Base-by-base conservation (phyloP, 164 flowering plant species). In the Santalum album region DNA sequence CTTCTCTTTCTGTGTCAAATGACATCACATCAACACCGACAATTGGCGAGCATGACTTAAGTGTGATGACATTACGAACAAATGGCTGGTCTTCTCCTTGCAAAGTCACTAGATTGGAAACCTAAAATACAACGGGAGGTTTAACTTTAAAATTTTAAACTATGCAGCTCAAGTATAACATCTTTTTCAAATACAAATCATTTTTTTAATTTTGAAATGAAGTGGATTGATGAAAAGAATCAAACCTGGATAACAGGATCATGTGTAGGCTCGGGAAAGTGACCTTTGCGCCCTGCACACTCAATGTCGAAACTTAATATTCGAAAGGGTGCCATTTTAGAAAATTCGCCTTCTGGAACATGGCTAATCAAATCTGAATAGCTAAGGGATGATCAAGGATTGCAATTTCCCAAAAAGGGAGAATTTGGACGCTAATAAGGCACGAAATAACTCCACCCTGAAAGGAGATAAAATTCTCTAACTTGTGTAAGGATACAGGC, bases 201-300 rank as follows among this genome's bases (percentile, higher is more conserved):
- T 44, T 9, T 44, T 44, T 6, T 16, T 20, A 44, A 44, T 17
- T 20, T n/a, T n/a, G 9, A 44, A 44, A 44, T 20, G 16, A 44
- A 44, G 7, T 44, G 17, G 48, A 16, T 19, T 20, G 50, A 47
- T 25, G 56, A 32, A 23, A 52, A 55, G 18, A 58, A 29, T 2
- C 45, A 43, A 44, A 92, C 99, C 96, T 94, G 99, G 60, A 94
- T 94, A 49, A 94, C 97, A 64, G 99, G 97, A 75, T 94, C 99
- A 72, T 94, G 95, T 23, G 53, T 82, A 42, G 97, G 87, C 72
- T 94, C 97, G 12, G 97, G 99, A 72, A 94, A 94, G 67, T 62
- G 84, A 55, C 99, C 99, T 65, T 94, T 94, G 36, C 99, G 95
- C 54, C 97, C 99, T 68, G 97, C 99, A 69, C 99, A 94, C 74